Base-by-base conservation (phyloP, 805 yeast genomes). In the Yarrowia hollandica region DNA sequence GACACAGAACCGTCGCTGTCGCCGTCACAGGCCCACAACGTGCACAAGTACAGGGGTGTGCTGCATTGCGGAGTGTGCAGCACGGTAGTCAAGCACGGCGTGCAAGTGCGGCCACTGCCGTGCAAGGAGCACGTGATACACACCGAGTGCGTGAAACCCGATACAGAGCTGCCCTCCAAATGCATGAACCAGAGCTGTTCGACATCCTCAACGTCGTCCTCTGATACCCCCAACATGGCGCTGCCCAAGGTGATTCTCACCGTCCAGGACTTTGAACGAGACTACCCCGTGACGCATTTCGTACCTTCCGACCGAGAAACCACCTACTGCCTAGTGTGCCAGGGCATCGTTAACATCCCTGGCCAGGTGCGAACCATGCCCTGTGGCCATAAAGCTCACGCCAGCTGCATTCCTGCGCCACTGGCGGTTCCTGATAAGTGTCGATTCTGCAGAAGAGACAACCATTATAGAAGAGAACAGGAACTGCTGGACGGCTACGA, bases 391-490 rank as follows among this genome's bases (percentile, higher is more conserved):
- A 28, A 33, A 12, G 55, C 55, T 1, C 55, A 48, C n/a, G 35
- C 38, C 19, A 10, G 21, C 21, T 48, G 55, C 39, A 48, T 48
- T 11, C 39, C 55, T n/a, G 15, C 55, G 5, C 55, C 39, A 4
- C 21, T 22, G 4, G 22, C 38, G 0, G 34, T 48, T 4, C 55
- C 55, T 3, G 55, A 48, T 19, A 48, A 48, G 21, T 48, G 55
- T 39, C n/a, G 55, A 22, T 48, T 48, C 18, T 48, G 55, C 14
- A 19, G 55, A 2, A 19, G 55, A 33, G 55, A 48, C 8, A 48
- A 48, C 39, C 55, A 48, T 12, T 48, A 48, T 30, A 31, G 55
- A 21, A 9, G 55, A 22, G 55, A 48, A 33, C 55, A 33, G 55
- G 55, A 48, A 30, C 39, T 48, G 15, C 28, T 48, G 39, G 39